Conservation (phyloP, 495 filamentous ascomycete genomes). For the Symbiotaphrina buchneri region DNA sequence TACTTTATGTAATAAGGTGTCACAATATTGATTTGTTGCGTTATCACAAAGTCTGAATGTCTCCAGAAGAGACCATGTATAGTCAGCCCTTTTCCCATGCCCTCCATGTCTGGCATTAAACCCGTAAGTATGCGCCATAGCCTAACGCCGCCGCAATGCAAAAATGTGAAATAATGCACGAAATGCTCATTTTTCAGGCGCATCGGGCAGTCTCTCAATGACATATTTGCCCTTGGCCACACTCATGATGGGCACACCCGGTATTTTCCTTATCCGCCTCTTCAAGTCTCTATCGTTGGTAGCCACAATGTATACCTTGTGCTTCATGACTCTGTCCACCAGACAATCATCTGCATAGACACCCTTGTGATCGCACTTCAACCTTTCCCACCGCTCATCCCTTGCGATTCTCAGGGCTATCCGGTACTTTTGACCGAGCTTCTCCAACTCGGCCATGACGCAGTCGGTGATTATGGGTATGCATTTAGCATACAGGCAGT, state of each 20-base stretch:
- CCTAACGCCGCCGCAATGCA: too few relatives aligned
- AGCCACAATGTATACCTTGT: slow-evolving; percentile 68
- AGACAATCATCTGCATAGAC: slow-evolving; percentile 93
- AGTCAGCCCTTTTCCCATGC: too few relatives aligned
- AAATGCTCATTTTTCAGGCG: slow-evolving; percentile 33
- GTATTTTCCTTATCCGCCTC: slow-evolving; percentile 60
- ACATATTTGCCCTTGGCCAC: slow-evolving; percentile 72
- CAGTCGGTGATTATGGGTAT: slow-evolving; percentile 51
- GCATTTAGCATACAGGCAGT: slow-evolving; percentile 45
- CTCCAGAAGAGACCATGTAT: too few relatives aligned
- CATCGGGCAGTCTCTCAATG: slow-evolving; percentile 77
- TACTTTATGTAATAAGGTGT: slow-evolving; percentile 5
- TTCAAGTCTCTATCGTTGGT: slow-evolving; percentile 77
- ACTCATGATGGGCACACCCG: slow-evolving; percentile 46
- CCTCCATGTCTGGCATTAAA: too few relatives aligned
- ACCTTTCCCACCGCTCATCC: slow-evolving; percentile 68
- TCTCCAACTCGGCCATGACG: slow-evolving; percentile 69
- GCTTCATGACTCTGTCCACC: slow-evolving; percentile 63
- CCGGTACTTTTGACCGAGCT: slow-evolving; percentile 72
- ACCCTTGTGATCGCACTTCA: slow-evolving; percentile 75
- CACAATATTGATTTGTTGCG: background rate
- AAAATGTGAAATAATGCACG: too few relatives aligned
- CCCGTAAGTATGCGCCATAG: too few relatives aligned
- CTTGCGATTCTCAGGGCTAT: slow-evolving; percentile 80
- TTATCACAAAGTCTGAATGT: too few relatives aligned